Percentiles rank a stretch among this genome's conserved stretches.
phyloP scores from a whole-genome alignment of 345 rosid genomes.

The Tarenaya hassleriana region DNA sequence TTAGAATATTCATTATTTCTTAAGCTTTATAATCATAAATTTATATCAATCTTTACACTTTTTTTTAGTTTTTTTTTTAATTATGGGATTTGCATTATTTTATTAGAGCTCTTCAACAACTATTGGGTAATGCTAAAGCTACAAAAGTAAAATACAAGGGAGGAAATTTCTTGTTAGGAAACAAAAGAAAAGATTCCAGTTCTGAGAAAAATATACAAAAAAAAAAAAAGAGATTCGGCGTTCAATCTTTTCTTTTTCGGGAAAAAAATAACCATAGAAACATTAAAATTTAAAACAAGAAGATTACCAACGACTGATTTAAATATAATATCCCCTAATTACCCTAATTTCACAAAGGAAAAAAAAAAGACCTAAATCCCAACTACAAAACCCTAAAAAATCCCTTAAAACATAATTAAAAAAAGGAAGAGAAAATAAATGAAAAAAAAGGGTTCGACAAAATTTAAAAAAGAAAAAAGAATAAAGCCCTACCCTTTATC shows the following conservation, averaged over 20 bases:
- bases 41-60: too few relatives aligned
- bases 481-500: conserved; percentile 31
- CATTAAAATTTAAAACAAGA: conserved; percentile 17
- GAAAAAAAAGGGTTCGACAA: conserved; percentile 8
- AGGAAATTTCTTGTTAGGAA: too few relatives aligned
- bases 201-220: conserved; percentile 15
- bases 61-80: too few relatives aligned
- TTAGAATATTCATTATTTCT: too few relatives aligned
- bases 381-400: conserved; percentile 31
- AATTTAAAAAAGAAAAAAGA: neutral
- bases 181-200: too few relatives aligned
- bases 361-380: conserved; percentile 16
- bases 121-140: too few relatives aligned
- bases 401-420: conserved; percentile 8
- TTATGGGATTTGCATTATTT: too few relatives aligned
- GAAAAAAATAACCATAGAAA: neutral
- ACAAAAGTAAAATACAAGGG: too few relatives aligned
- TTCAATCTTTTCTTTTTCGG: neutral
- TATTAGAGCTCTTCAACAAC: too few relatives aligned
- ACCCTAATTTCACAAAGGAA: conserved; percentile 28
- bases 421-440: neutral
- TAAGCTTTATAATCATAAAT: too few relatives aligned
- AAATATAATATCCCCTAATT: conserved; percentile 32
- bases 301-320: conserved; percentile 22
- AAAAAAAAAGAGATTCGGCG: conserved; percentile 4